Evolutionary conservation across 257 asterid genomes (phyloP).

Genomic region (Capsicum baccatum): DNA sequence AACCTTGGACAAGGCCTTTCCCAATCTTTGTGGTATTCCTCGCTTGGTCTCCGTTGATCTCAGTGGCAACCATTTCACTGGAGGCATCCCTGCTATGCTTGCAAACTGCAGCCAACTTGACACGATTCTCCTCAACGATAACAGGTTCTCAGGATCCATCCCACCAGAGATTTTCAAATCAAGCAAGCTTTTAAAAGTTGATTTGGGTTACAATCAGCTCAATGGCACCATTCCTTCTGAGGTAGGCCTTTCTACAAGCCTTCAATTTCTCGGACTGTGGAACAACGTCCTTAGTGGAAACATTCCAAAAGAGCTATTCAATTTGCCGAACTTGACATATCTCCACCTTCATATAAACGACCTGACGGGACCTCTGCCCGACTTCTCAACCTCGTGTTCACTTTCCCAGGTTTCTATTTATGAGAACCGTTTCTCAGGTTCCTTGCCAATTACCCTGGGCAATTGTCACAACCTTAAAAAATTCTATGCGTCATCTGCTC

Average conservation of each 20-base stretch:
- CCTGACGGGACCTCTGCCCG: slow-evolving; percentile 41
- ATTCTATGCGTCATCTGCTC: slow-evolving; percentile 38
- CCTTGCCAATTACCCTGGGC: slow-evolving; percentile 43
- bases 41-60: slow-evolving; percentile 45
- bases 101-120: slow-evolving; percentile 50
- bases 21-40: slow-evolving; percentile 41
- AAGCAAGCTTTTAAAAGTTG: slow-evolving; percentile 40
- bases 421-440: slow-evolving; percentile 42
- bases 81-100: slow-evolving; percentile 41
- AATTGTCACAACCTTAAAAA: slow-evolving; percentile 46
- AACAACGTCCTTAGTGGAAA: slow-evolving; percentile 42
- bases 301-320: slow-evolving; percentile 45
- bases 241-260: slow-evolving; percentile 20
- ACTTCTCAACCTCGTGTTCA: slow-evolving; percentile 38
- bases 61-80: slow-evolving; percentile 47
- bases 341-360: slow-evolving; percentile 34
- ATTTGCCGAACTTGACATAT: slow-evolving; percentile 42
- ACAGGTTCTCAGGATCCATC: slow-evolving; percentile 44
- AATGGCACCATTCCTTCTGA: slow-evolving; percentile 44
- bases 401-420: slow-evolving; percentile 40
- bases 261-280: background rate
- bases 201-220: slow-evolving; percentile 45
- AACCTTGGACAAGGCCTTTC: slow-evolving; percentile 37
- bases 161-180: slow-evolving; percentile 47
- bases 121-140: slow-evolving; percentile 38